phyloP scores from a whole-genome alignment of 2,329 filamentous ascomycete species.

The Calonectria pauciramosa region DNA sequence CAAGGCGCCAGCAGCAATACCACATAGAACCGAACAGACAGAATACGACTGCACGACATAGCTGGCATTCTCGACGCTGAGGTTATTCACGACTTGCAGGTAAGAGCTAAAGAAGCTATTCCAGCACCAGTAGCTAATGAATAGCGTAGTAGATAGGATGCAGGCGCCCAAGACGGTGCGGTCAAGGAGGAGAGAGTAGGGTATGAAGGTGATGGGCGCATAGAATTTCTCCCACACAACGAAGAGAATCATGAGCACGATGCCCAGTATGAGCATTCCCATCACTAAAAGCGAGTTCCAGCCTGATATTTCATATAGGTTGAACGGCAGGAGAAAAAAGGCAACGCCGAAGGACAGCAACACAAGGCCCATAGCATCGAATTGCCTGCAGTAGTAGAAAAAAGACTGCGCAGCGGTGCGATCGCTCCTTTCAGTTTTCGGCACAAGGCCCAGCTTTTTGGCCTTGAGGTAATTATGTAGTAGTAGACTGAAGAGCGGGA shows the following conservation, averaged over 20 bases:
- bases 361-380: conserved; percentile 59
- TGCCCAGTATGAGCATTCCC: conserved; percentile 65
- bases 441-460: conserved; percentile 52
- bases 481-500: conserved; percentile 74
- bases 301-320: conserved; percentile 57
- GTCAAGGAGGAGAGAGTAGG: conserved; percentile 53
- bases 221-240: conserved; percentile 62
- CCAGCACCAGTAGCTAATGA: conserved; percentile 50
- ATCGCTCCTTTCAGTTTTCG: neutral
- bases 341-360: conserved; percentile 63
- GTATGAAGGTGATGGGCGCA: conserved; percentile 63
- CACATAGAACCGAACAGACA: conserved; percentile 55
- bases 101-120: conserved; percentile 59
- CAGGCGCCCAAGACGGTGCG: conserved; percentile 43
- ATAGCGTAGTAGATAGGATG: conserved; percentile 41
- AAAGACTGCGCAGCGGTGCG: conserved; percentile 54
- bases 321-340: conserved; percentile 71
- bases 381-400: conserved; percentile 45
- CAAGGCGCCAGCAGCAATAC: conserved; percentile 54
- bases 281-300: conserved; percentile 61
- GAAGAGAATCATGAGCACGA: conserved; percentile 62
- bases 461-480: conserved; percentile 70
- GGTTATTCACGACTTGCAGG: conserved; percentile 53
- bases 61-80: conserved; percentile 44
- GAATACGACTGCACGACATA: conserved; percentile 53